Evolutionary conservation across 495 filamentous ascomycete species (phyloP).

Genomic region (Annulohypoxylon bovei): DNA sequence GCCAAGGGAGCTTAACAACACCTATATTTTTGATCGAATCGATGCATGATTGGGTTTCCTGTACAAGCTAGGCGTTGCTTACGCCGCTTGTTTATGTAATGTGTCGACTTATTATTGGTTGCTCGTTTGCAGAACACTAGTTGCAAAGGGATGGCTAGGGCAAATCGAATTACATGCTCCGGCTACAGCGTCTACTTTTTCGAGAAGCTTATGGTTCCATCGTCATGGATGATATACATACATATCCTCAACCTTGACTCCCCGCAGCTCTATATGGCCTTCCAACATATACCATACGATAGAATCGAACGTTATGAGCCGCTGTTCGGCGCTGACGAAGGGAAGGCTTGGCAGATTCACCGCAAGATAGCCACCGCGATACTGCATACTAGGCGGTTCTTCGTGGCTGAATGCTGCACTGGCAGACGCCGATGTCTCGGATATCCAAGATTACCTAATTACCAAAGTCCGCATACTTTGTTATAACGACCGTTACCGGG

Average conservation of each 20-base stretch:
- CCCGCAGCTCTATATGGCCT: background rate
- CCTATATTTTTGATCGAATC: constrained; percentile 1
- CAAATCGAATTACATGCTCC: background rate
- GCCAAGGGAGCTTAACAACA: constrained; percentile 24
- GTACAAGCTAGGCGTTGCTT: constrained; percentile 15
- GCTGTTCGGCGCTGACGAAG: background rate
- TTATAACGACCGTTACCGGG: background rate
- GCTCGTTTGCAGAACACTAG: background rate
- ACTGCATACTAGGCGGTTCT: constrained; percentile 1
- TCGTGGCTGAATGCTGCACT: background rate
- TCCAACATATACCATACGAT: background rate
- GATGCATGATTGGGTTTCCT: constrained; percentile 24
- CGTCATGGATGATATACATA: background rate
- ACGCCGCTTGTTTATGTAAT: constrained; percentile 33
- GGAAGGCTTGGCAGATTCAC: constrained; percentile 1
- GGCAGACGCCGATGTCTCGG: background rate
- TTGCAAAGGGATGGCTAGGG: background rate
- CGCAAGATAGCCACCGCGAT: background rate
- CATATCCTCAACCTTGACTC: background rate
- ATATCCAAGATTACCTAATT: constrained; percentile 10
- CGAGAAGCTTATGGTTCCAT: constrained; percentile 10
- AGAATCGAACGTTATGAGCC: constrained; percentile 2
- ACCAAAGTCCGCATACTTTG: background rate
- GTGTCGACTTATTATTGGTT: constrained; percentile 29
- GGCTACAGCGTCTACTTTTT: constrained; percentile 13